These are phyloP conservation scores for Mycena floridula DNA, from an alignment of 768 basidiomycete species.

Conservation along the genomic window DNA sequence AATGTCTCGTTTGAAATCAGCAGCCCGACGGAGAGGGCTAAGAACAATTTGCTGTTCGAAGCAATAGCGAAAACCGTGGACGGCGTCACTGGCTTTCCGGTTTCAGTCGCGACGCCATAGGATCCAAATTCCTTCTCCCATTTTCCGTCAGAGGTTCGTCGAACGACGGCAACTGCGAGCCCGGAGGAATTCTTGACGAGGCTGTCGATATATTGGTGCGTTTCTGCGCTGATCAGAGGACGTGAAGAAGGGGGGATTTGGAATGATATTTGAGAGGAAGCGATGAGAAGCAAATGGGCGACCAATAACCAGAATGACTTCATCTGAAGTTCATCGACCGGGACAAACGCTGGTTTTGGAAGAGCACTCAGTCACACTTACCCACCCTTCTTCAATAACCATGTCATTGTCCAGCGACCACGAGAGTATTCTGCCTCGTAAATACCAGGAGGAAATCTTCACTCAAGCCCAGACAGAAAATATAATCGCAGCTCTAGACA, in stretches of 20 bases:
- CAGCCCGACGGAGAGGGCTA: constrained; percentile 31
- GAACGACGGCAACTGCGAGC: constrained; percentile 32
- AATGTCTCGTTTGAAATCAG: constrained; percentile 32
- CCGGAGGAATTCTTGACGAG: constrained; percentile 32
- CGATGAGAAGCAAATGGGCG: no score
- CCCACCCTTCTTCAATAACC: no score
- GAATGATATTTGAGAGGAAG: no score
- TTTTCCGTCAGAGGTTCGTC: constrained; percentile 21
- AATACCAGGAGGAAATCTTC: constrained; percentile 73
- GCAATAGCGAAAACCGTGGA: constrained; percentile 40
- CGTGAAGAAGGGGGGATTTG: no score
- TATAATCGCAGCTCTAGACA: constrained; percentile 68
- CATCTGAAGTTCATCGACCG: no score
- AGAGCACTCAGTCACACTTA: no score
- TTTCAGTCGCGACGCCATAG: constrained; percentile 28
- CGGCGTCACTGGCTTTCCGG: constrained; percentile 30
- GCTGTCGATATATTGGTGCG: constrained; percentile 8
- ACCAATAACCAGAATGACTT: no score
- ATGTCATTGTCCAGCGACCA: no score
- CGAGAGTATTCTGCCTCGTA: constrained; percentile 22
- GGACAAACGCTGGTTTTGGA: no score
- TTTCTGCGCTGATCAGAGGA: constrained; percentile 10
- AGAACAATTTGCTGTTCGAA: constrained; percentile 37
- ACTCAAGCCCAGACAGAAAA: constrained; percentile 57
- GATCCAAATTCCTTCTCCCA: constrained; percentile 34